Evolutionary conservation across 768 basidiomycete species (phyloP), one percentile per base, ranked within the genome.

Genomic region (Calocybe gangraenosa): DNA sequence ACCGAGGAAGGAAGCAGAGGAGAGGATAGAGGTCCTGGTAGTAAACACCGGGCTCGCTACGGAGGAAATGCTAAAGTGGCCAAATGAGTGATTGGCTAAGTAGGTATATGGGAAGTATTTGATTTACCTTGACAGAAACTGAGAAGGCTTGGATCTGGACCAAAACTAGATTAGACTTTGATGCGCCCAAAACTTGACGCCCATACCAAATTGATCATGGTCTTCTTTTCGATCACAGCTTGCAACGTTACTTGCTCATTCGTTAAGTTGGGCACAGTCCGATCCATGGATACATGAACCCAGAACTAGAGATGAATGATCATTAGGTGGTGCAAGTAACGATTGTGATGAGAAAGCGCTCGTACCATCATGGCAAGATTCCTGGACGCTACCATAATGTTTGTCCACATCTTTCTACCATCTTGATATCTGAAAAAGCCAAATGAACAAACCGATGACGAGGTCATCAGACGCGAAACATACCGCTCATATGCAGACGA

Each of bases 11-110:
- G 65, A 81, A 79, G 53, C 74, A 79, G 43, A 87, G 70, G 37
- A 87, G 68, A 9, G 80, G 78, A 55, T 83, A 90, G 18, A 88
- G 71, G 55, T 88, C 86, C 32, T 82, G 71, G 57, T 85, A 87
- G 65, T 81, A 90, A 4, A 82, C 73, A 1, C 87, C 84, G 11
- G 71, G 62, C 58, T 87, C 87, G 6, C 74, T 78, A 30, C 86
- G 79, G 10, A 89, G 75, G 58, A 78, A 73, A 48, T 84, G 81
- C 78, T 82, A 49, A 15, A 22, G 6, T 11, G 15, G 8, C 21
- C 3, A 0, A 18, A 21, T 28, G 11, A 28, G 25, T 5, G 30
- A 43, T 37, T 46, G 45, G 28, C 42, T 15, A 18, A 32, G n/a
- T 13, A 20, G 11, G 18, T 15, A 1, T 7, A 15, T 32, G 6